Evolutionary conservation across 1,284 basidiomycete genomes (phyloP), one percentile per base, ranked within the genome.

Genomic region (Ganoderma leucocontextum): DNA sequence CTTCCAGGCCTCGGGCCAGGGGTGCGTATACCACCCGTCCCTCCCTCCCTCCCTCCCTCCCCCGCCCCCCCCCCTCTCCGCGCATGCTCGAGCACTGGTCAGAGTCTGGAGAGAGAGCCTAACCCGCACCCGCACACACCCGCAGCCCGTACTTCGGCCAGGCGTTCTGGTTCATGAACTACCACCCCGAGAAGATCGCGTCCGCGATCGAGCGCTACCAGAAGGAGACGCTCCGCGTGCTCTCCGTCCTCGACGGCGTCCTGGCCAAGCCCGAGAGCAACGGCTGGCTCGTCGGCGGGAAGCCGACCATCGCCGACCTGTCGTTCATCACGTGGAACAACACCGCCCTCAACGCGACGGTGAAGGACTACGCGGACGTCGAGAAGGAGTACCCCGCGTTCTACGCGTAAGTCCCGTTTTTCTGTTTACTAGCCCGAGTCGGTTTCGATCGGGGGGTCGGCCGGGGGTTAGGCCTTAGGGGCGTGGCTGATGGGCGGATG

Each of bases 211-310:
- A 80, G 69, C 74, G 80, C 2, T 81, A 80, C 73, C 68, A 74
- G 52, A 76, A 78, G 60, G 80, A 82, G 73, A 75, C 74, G 42
- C 62, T 72, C 59, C 78, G 80, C 36, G 78, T 82, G 2, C 68
- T 76, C 60, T 70, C 75, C 29, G 80, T 82, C 4, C 75, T 81
- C 44, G 78, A 82, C 49, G 67, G 67, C 57, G 75, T 76, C n/a
- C 72, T 77, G 35, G 69, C 74, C 44, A 72, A 73, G 67, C 68
- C 68, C n/a, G 70, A 64, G 39, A 58, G 41, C 17, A 15, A 39
- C 22, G 65, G 65, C 42, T 74, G 66, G 64, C 73, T 74, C 60
- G 67, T 74, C 38, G 73, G 73, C 47, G 74, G 68, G 42, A 75
- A 75, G 69, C 67, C 63, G 38, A 75, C 75, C 17, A 67, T 77